A percentile compares a stretch with the other conserved stretches of the same genome.
phyloP scores from a whole-genome alignment of 805 yeast species.

The Pichia membranifaciens region DNA sequence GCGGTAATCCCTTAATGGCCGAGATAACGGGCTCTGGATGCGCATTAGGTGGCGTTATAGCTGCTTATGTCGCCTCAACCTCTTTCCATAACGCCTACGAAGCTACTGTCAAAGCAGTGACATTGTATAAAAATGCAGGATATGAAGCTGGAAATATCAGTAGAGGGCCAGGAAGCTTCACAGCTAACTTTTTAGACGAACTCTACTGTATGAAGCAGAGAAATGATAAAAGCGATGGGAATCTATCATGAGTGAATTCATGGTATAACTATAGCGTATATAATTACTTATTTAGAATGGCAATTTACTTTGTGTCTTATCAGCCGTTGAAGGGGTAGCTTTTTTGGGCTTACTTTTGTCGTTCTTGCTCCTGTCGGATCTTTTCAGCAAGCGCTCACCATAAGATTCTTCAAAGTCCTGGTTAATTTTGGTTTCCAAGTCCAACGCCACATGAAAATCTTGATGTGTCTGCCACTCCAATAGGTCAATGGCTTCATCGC shows the following conservation, averaged over 20 bases:
- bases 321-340: background rate
- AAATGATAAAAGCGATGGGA: background rate
- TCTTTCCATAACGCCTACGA: constrained; percentile 32
- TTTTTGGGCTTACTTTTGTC: background rate
- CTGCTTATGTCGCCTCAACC: constrained; percentile 47
- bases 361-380: background rate
- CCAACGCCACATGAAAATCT: constrained; percentile 27
- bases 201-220: constrained; percentile 23
- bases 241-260: no score
- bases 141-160: constrained; percentile 38
- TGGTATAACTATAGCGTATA: no score
- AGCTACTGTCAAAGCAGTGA: constrained; percentile 51
- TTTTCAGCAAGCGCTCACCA: constrained; percentile 4
- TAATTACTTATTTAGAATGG: constrained; percentile 5
- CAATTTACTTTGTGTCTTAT: constrained; percentile 9
- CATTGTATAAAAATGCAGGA: constrained; percentile 58
- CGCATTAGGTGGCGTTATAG: constrained; percentile 67
- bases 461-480: constrained; percentile 19
- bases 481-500: constrained; percentile 9
- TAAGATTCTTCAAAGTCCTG: constrained; percentile 5
- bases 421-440: constrained; percentile 19
- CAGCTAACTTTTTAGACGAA: constrained; percentile 41
- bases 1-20: constrained; percentile 62
- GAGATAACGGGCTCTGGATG: constrained; percentile 80
- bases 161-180: constrained; percentile 53